Percentiles rank a stretch among this genome's conserved stretches.
Conservation (phyloP, 805 yeast genomes). For the Komagataella ulmi region DNA sequence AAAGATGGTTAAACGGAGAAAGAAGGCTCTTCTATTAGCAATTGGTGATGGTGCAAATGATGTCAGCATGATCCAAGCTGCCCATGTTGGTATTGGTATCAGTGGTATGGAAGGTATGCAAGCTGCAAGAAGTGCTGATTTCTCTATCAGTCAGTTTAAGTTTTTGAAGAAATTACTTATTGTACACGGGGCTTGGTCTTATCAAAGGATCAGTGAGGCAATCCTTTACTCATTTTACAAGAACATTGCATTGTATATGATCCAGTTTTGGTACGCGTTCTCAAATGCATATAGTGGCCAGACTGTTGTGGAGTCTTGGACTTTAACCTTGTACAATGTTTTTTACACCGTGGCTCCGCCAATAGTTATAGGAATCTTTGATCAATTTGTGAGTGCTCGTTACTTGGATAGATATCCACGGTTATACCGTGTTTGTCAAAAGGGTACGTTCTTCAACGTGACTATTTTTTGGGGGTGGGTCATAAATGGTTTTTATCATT, state of each 20-base stretch:
- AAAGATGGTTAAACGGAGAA: constrained; percentile 77
- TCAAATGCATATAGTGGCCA: constrained; percentile 90
- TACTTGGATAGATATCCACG: constrained; percentile 87
- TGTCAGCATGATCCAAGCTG: constrained; percentile 98
- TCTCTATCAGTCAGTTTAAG: constrained; percentile 91
- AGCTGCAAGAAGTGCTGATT: constrained; percentile 96
- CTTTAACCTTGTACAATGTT: constrained; percentile 89
- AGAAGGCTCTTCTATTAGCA: constrained; percentile 67
- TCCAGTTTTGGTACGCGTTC: constrained; percentile 97
- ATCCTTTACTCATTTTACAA: constrained; percentile 92
- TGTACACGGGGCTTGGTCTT: constrained; percentile 97
- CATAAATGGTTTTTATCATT: constrained; percentile 87
- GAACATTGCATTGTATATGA: constrained; percentile 90
- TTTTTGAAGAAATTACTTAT: constrained; percentile 69
- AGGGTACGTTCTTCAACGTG: constrained; percentile 80
- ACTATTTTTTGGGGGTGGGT: constrained; percentile 97
- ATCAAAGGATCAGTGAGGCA: constrained; percentile 86
- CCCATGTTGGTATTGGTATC: constrained; percentile 98
- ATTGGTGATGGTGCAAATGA: constrained; percentile 99
- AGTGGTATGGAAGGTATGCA: constrained; percentile 99
- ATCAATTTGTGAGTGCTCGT: constrained; percentile 88
- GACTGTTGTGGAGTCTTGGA: constrained; percentile 95
- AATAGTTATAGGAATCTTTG: constrained; percentile 90
- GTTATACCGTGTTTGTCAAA: constrained; percentile 81
- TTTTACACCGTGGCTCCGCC: constrained; percentile 93